Evolutionary conservation across 2,329 filamentous ascomycete species (phyloP), one percentile per base, ranked within the genome.

Genomic region (Pezizomycotina sp.): DNA sequence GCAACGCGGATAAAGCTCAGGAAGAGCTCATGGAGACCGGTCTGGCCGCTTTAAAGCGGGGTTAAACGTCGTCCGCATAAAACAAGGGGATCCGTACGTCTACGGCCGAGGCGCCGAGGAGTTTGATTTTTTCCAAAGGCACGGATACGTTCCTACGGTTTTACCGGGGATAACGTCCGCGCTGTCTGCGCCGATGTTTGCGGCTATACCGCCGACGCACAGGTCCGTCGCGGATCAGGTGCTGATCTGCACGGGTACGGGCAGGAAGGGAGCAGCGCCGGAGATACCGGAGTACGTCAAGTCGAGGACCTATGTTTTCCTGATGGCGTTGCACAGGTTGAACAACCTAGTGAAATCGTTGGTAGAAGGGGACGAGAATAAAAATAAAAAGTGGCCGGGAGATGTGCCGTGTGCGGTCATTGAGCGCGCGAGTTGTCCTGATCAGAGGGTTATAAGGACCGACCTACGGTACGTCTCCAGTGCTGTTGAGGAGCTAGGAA

Each of bases 31-130:
- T 92, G 2, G 66, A 74, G 34, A 67, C 81, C 50, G 89, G 82
- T 0, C 63, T 92, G 2, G 69, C 70, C 2, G 82, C 73, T 2
- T 50, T 78, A 60, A 64, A 30, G 61, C 65, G 13, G 89, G 89
- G 8, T 73, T 79, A 55, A 78, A 71, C 1, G 89, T 98, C 0
- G 65, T 98, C 21, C 70, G 89, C 3, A 64, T 98, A 27, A 98
- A 98, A 61, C 89, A 98, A 56, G 89, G 89, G 28, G 89, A 98
- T 52, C 89, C 89, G 0, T 98, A 92, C 58, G 71, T 98, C 24
- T 98, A 95, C 58, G 89, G 89, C 24, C 74, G 89, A 24, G 89
- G 89, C 37, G 89, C 82, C 21, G 89, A 98, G 56, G 89, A 98
- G 56, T 80, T 82, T 24, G 69, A 72, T 19, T 92, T 79, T 55